Base-by-base conservation (phyloP, 306 rosid genomes). In the Rubus parviflorus region DNA sequence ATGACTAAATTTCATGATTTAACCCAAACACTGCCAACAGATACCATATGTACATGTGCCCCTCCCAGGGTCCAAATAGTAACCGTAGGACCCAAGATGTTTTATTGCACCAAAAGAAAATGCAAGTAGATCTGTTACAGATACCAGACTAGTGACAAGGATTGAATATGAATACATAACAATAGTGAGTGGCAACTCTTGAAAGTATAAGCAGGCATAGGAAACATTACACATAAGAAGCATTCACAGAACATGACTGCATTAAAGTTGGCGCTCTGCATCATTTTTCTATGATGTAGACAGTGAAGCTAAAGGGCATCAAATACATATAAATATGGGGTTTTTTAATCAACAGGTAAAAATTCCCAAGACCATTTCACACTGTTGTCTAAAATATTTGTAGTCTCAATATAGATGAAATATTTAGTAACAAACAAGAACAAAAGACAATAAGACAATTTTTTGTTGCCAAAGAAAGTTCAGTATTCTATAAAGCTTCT, bases 21-120 rank as follows among this genome's bases (percentile, higher is more conserved):
- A 41, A 19, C 22, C 58, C 61, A 37, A 49, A 51, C 46, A 37
- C 38, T 20, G 23, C 7, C 76, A 46, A 73, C 52, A 54, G 61
- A 56, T 66, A 43, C 52, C 41, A 56, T 73, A 56, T 41, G 41
- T 73, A 60, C 67, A 14, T 22, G 76, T 73, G 22, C 40, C 47
- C 75, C 19, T 51, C 49, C 37, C 51, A 38, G 51, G 49, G 41
- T 41, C 75, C 40, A 42, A 73, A 56, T 14, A 20, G 30, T 25
- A 40, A 43, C 56, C 2, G 54, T 15, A 54, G 22, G 41, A 40
- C 41, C 11, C 48, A 17, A n/a, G 25, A 73, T 14, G 45, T 37
- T 51, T 37, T 37, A 71, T 71, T 51, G 48, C 48, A 71, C 35
- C 49, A 17, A 13, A 5, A 70, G n/a, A 14, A 70, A 23, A 37